phyloP scores from a whole-genome alignment of 139 green algal genomes.

The Chlamydomonas sp. region DNA sequence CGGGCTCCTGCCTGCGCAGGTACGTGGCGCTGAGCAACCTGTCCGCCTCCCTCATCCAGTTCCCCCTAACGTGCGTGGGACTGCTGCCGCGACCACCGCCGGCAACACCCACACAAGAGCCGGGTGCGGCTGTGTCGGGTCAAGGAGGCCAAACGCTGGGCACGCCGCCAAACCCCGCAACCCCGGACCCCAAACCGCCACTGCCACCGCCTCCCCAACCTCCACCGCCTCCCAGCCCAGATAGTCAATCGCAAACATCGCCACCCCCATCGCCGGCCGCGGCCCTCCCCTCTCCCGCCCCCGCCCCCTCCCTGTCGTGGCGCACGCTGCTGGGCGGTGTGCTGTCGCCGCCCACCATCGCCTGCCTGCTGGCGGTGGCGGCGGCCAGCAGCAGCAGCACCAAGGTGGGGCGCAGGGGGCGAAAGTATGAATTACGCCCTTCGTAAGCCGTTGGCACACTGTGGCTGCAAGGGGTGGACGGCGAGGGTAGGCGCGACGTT shows the following conservation, averaged over 20 bases:
- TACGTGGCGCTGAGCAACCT: slow-evolving; percentile 55
- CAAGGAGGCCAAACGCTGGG: too few species aligned
- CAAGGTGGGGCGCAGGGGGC: too few species aligned
- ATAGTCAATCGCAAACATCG: too few species aligned
- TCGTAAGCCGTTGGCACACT: too few species aligned
- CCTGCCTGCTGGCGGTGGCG: slow-evolving; percentile 33
- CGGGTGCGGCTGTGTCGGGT: too few species aligned
- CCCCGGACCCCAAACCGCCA: too few species aligned
- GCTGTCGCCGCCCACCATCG: slow-evolving; percentile 41
- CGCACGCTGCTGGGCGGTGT: slow-evolving; percentile 8
- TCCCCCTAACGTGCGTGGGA: slow-evolving; percentile 45
- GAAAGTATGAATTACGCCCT: too few species aligned
- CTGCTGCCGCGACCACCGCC: slow-evolving; percentile 11
- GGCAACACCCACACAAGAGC: background rate
- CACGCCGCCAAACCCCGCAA: too few species aligned
- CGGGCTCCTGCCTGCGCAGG: background rate
- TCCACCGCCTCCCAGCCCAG: too few species aligned
- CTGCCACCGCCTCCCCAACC: too few species aligned
- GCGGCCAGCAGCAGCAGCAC: slow-evolving; percentile 19
- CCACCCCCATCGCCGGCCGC: background rate
- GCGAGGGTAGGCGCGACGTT: too few species aligned
- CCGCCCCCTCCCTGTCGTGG: background rate
- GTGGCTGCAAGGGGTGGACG: too few species aligned
- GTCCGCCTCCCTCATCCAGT: slow-evolving; percentile 52
- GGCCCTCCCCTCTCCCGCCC: background rate